phyloP scores from a whole-genome alignment of 371 early-diverging fungal genomes.

The Apophysomyces ossiformis region DNA sequence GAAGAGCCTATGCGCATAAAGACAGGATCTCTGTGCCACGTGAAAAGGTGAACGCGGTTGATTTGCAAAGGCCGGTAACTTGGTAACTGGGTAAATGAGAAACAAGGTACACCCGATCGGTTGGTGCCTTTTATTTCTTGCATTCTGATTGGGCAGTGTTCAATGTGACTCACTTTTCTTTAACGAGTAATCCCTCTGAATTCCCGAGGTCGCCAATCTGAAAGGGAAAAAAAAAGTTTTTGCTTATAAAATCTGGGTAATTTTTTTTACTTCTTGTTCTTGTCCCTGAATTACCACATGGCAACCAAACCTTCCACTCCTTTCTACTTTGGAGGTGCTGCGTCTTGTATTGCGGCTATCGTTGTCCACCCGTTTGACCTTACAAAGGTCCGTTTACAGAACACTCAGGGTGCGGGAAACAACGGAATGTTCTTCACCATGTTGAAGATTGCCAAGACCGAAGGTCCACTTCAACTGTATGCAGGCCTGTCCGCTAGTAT shows the following conservation, averaged over 20 bases:
- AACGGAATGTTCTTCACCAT: conserved; percentile 45
- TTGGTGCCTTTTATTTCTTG: no score
- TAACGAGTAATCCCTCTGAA: background rate
- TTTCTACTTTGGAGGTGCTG: conserved; percentile 61
- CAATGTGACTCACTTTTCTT: conserved; percentile 1
- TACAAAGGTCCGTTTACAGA: conserved; percentile 74
- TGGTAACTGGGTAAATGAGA: no score
- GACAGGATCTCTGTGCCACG: no score
- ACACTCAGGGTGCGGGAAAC: conserved; percentile 34
- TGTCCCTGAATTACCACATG: background rate
- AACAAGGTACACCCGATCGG: no score
- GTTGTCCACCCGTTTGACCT: conserved; percentile 75
- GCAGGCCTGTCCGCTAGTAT: conserved; percentile 67
- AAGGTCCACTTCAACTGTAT: conserved; percentile 55
- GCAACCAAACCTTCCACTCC: conserved; percentile 38
- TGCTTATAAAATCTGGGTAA: background rate
- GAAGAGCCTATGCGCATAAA: no score
- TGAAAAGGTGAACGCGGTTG: no score
- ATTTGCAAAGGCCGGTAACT: no score
- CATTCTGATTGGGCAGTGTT: background rate
- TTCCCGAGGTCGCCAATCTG: background rate
- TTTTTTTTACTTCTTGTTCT: background rate
- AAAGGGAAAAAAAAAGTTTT: background rate
- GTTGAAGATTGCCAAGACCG: conserved; percentile 36
- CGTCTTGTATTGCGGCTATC: conserved; percentile 63